Base-by-base conservation (phyloP, 345 rosid genomes). In the Boechera stricta region DNA sequence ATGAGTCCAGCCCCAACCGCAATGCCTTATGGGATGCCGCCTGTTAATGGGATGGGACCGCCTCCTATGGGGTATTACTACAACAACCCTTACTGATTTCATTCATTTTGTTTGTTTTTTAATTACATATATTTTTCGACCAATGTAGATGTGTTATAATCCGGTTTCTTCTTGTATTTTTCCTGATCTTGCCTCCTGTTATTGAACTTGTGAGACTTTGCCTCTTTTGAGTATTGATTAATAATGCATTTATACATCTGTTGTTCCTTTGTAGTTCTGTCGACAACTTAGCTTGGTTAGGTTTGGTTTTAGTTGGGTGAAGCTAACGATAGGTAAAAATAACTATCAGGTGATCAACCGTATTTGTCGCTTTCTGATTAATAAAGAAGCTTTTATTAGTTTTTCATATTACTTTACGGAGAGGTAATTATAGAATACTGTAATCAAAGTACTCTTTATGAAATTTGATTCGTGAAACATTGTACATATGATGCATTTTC, bases 21-120 rank as follows among this genome's bases (percentile, higher is more conserved):
- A 61, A 85, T 81, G 89, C 91, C 91, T 72, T 87, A 91, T 7
- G 93, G 93, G 3, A 82, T 90, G 91, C 91, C 88, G 2, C 90
- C 80, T 10, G 78, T 67, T 10, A 65, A 79, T 5, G 79, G 82
- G 33, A 72, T 78, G 73, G 77, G 81, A 78, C 55, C 35, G 2
- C 49, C 60, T 4, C 86, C 86, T 1, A 78, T 81, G 51, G 90
- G 89, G 77, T 84, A 85, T 76, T 84, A 85, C 84, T 80, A 84
- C 69, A 67, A 71, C 72, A 78, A 58, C 15, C 81, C 56, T 66
- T 78, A 65, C 77, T 78, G 77, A 78, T 74, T 71, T 71, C 62
- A 71, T 78, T 72, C 49, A 58, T 29, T 72, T 65, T 83, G 60
- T 71, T 64, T 51, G 38, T 79, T 74, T 10, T 49, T 42, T 47